Evolutionary conservation across 1,284 basidiomycete species (phyloP).

Genomic region (Kalmanozyma brasiliensis): DNA sequence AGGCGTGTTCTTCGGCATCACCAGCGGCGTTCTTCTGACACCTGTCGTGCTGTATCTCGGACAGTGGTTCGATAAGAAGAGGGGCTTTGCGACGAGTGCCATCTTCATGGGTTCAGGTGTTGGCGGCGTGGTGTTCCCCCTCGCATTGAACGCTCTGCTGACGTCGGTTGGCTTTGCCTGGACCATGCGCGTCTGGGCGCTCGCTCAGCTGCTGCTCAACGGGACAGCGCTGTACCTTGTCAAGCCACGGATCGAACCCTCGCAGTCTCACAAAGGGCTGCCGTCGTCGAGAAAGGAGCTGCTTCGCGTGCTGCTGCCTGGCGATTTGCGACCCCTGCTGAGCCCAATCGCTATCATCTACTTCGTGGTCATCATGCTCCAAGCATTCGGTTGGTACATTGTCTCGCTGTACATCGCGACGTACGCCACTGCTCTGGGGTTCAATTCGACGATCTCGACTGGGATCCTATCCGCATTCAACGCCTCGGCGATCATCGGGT

Average conservation of each 20-base stretch:
- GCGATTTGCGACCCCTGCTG: no score
- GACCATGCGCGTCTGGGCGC: constrained; percentile 47
- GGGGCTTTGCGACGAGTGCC: constrained; percentile 45
- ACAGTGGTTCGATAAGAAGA: constrained; percentile 53
- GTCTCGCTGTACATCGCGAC: constrained; percentile 52
- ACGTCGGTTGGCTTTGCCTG: constrained; percentile 45
- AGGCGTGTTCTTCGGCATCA: constrained; percentile 44
- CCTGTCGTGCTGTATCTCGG: constrained; percentile 53
- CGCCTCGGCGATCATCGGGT: constrained; percentile 52
- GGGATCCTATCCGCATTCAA: constrained; percentile 59
- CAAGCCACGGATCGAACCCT: constrained; percentile 15
- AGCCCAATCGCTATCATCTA: no score
- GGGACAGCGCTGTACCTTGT: constrained; percentile 29
- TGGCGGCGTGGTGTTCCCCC: constrained; percentile 50
- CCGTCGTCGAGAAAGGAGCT: constrained; percentile 8
- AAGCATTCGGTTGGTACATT: constrained; percentile 49
- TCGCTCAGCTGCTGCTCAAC: constrained; percentile 31
- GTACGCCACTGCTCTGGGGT: constrained; percentile 46
- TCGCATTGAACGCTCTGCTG: constrained; percentile 38
- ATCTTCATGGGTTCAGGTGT: constrained; percentile 49
- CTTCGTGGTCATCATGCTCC: constrained; percentile 31
- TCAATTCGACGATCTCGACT: constrained; percentile 38
- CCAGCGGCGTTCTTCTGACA: constrained; percentile 35
- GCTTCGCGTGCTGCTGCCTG: no score
- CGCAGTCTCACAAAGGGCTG: not conserved